phyloP scores from a whole-genome alignment of 345 rosid genomes.

The Salix exigua region DNA sequence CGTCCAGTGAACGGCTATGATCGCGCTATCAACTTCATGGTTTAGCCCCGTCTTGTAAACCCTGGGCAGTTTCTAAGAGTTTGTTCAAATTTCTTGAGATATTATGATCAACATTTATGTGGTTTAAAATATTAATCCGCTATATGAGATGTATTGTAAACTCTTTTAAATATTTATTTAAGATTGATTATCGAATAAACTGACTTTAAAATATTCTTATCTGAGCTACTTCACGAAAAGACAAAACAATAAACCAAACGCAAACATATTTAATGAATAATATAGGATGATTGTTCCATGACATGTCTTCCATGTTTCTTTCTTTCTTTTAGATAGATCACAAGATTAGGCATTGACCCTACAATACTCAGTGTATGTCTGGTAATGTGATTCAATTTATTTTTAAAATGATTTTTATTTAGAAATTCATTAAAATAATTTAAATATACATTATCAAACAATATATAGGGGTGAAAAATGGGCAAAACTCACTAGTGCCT shows the following conservation, averaged over 20 bases:
- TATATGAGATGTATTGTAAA: no score
- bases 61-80: no score
- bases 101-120: no score
- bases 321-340: constrained; percentile 3
- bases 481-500: constrained; percentile 1
- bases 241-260: neutral
- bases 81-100: no score
- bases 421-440: no score
- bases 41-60: neutral
- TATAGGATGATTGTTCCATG: neutral
- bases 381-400: no score
- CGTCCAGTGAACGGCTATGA: neutral
- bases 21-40: neutral
- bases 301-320: neutral
- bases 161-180: no score
- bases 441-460: no score
- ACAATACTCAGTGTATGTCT: constrained; percentile 16
- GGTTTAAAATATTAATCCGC: no score
- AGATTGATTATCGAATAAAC: no score
- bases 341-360: constrained; percentile 43
- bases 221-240: neutral
- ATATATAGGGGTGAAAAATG: neutral
- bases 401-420: no score
- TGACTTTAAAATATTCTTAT: neutral
- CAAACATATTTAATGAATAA: neutral